phyloP scores from a whole-genome alignment of 306 rosid genomes.

The Morella rubra region DNA sequence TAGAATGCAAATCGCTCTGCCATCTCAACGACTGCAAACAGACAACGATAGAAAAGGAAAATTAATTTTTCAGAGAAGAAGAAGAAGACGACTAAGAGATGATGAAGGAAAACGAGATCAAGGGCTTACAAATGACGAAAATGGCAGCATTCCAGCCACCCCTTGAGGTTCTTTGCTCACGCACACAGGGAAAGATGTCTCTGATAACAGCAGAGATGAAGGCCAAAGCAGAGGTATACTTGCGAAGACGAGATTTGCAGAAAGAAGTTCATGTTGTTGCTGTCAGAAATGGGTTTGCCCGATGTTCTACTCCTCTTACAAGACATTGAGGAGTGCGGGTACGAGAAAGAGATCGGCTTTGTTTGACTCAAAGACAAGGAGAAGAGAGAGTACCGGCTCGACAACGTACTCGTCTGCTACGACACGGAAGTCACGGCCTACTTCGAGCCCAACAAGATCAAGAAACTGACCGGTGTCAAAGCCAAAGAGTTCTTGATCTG shows the following conservation, averaged over 20 bases:
- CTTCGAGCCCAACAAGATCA: constrained; percentile 63
- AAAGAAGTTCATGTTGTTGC: constrained; percentile 49
- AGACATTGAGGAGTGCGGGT: constrained; percentile 58
- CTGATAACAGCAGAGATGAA: constrained; percentile 51
- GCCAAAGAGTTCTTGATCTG: constrained; percentile 60
- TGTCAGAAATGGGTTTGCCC: constrained; percentile 57
- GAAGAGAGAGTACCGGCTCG: constrained; percentile 50
- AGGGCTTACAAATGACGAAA: constrained; percentile 36
- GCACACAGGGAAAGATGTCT: constrained; percentile 16
- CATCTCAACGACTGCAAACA: no score
- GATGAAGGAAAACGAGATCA: background rate
- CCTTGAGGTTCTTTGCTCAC: constrained; percentile 7
- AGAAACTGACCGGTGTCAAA: constrained; percentile 63
- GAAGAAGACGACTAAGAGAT: background rate
- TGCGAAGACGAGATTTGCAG: constrained; percentile 51
- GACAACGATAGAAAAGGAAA: no score
- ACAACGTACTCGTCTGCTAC: constrained; percentile 49
- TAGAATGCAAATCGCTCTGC: no score
- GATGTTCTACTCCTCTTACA: constrained; percentile 44
- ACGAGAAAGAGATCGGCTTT: constrained; percentile 60
- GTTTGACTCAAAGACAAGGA: constrained; percentile 63
- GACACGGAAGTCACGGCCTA: constrained; percentile 54
- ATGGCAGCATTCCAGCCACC: constrained; percentile 51
- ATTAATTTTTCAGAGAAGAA: no score
- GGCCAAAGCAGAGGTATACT: constrained; percentile 53